These are phyloP conservation scores for Phialophora verrucosa DNA, from an alignment of 2,329 filamentous ascomycete genomes.

Conservation along the genomic window DNA sequence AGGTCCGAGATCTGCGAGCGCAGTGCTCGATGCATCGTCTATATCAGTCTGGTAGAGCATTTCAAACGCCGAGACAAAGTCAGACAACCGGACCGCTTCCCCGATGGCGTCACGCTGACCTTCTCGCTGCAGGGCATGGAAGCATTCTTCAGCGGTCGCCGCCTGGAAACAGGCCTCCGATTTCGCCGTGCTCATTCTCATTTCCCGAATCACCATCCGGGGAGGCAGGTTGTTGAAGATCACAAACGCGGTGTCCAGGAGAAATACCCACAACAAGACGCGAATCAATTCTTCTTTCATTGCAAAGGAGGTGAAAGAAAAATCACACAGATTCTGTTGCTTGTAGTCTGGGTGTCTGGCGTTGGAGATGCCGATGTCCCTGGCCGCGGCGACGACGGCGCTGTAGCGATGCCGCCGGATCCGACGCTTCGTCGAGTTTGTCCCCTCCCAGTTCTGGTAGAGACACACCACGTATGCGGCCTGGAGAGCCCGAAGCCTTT, in stretches of 20 bases:
- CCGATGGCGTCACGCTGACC: slow-evolving; percentile 12
- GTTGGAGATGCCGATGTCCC: slow-evolving; percentile 44
- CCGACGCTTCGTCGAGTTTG: slow-evolving; percentile 44
- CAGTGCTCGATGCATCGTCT: background rate
- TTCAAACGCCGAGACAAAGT: slow-evolving; percentile 34
- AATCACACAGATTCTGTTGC: slow-evolving; percentile 13
- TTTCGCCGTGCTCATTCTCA: slow-evolving; percentile 46
- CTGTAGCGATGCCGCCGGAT: slow-evolving; percentile 46
- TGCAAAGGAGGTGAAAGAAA: slow-evolving; percentile 40
- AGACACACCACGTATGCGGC: slow-evolving; percentile 49
- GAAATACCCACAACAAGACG: slow-evolving; percentile 46
- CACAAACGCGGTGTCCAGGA: slow-evolving; percentile 50
- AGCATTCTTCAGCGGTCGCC: slow-evolving; percentile 42
- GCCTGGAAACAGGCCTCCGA: slow-evolving; percentile 50
- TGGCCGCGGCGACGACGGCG: slow-evolving; percentile 36
- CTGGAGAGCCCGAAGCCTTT: slow-evolving; percentile 47
- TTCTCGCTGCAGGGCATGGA: slow-evolving; percentile 15
- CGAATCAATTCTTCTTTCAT: slow-evolving; percentile 47
- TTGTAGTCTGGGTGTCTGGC: slow-evolving; percentile 38
- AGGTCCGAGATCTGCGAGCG: slow-evolving; percentile 28
- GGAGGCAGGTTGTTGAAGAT: slow-evolving; percentile 52
- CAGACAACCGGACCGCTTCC: slow-evolving; percentile 9
- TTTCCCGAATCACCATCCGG: slow-evolving; percentile 50
- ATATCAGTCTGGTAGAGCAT: background rate
- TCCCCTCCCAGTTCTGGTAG: slow-evolving; percentile 51